Percentiles rank a stretch among this genome's conserved stretches.
Conservation (phyloP, 1,284 basidiomycete genomes). For the Ganoderma lingzhi region DNA sequence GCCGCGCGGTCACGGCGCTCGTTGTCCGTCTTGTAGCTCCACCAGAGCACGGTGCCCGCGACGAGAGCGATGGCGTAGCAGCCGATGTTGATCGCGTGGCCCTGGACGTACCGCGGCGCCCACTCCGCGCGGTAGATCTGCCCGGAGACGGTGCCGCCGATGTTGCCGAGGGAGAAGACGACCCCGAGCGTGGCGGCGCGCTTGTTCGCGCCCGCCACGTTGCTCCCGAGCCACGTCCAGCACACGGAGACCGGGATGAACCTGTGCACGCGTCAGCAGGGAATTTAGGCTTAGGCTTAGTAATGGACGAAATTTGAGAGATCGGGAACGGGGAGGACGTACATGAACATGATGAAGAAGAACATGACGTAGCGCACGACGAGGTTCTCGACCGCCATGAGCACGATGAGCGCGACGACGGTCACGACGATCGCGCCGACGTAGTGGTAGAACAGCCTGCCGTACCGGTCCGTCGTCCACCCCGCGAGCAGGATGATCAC, state of each 20-base stretch:
- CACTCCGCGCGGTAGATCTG: conserved; percentile 44
- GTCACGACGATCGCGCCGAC: conserved; percentile 58
- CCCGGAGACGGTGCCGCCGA: conserved; percentile 40
- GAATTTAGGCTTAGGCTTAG: no score
- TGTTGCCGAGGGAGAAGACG: conserved; percentile 42
- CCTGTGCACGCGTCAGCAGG: conserved; percentile 24
- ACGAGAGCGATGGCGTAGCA: conserved; percentile 40
- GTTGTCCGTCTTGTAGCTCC: conserved; percentile 41
- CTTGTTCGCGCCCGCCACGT: conserved; percentile 42
- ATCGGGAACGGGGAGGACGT: conserved; percentile 11
- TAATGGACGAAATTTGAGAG: no score
- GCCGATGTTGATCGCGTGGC: conserved; percentile 43
- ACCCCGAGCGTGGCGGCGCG: conserved; percentile 41
- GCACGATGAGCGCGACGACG: conserved; percentile 71
- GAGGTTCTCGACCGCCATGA: conserved; percentile 52
- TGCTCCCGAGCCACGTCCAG: conserved; percentile 42
- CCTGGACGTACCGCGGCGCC: conserved; percentile 44
- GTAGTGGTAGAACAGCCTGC: conserved; percentile 65
- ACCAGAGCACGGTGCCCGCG: conserved; percentile 38
- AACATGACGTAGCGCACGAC: conserved; percentile 44
- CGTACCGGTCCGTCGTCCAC: conserved; percentile 43
- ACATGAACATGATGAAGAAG: conserved; percentile 47
- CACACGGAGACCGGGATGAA: conserved; percentile 43
- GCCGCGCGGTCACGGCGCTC: conserved; percentile 33
- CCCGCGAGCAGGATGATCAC: conserved; percentile 37